Evolutionary conservation across 2,329 filamentous ascomycete species (phyloP).

Genomic region (Fusarium chlamydosporum): DNA sequence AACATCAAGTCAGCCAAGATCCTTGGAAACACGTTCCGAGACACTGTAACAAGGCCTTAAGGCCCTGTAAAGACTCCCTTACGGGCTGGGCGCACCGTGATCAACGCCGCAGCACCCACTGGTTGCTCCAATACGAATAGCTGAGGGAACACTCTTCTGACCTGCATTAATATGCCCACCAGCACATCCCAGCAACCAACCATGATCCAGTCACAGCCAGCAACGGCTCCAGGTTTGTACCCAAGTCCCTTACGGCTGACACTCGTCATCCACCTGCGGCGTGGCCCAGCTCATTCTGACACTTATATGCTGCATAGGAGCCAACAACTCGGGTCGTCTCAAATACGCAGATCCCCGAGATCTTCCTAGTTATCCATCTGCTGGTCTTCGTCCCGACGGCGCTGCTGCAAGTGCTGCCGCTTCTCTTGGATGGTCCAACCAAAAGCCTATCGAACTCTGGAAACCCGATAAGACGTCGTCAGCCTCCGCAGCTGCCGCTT

Average conservation of each 20-base stretch:
- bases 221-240: constrained; percentile 48
- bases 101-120: constrained; percentile 23
- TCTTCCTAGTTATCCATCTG: constrained; percentile 80
- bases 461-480: constrained; percentile 71
- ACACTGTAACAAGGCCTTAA: constrained; percentile 14
- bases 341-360: constrained; percentile 80
- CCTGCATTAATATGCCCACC: constrained; percentile 39
- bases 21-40: constrained; percentile 23
- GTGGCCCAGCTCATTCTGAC: constrained; percentile 29
- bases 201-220: constrained; percentile 49
- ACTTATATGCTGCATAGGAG: constrained; percentile 43
- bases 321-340: constrained; percentile 61
- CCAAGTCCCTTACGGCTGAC: constrained; percentile 21
- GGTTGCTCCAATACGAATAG: constrained; percentile 40
- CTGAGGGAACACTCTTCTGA: constrained; percentile 25
- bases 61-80: constrained; percentile 15
- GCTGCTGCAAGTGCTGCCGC: constrained; percentile 82
- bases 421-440: constrained; percentile 78
- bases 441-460: constrained; percentile 75
- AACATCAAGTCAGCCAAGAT: constrained; percentile 28
- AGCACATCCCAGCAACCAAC: constrained; percentile 44
- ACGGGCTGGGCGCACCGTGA: constrained; percentile 21
- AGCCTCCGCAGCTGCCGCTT: constrained; percentile 61
- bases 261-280: constrained; percentile 29
- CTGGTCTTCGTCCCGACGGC: constrained; percentile 69